Evolutionary conservation across 2,329 filamentous ascomycete species (phyloP).

Genomic region (Phaeosphaeriaceae sp.): DNA sequence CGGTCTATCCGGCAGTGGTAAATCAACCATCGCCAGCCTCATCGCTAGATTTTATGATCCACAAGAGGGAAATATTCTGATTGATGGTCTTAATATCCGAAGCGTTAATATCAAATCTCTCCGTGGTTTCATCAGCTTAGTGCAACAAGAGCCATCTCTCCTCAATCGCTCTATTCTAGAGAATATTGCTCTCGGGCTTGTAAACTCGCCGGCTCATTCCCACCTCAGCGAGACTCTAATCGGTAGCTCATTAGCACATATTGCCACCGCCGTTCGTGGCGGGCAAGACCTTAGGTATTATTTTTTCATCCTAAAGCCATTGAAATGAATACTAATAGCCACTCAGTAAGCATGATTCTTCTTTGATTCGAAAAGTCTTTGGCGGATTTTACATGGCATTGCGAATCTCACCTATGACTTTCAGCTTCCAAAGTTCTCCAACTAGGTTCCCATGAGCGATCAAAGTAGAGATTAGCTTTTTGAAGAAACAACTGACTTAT

Average conservation of each 20-base stretch:
- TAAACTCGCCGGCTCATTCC: constrained; percentile 49
- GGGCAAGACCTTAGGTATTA: constrained; percentile 55
- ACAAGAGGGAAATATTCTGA: constrained; percentile 62
- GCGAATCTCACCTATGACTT: too few relatives aligned
- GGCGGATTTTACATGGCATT: too few relatives aligned
- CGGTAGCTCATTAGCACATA: constrained; percentile 55
- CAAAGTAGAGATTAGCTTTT: too few relatives aligned
- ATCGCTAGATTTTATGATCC: constrained; percentile 51
- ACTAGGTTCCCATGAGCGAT: too few relatives aligned
- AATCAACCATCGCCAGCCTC: constrained; percentile 50
- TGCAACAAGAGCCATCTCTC: constrained; percentile 60
- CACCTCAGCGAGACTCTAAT: constrained; percentile 57
- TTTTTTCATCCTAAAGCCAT: neutral
- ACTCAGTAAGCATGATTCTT: neutral
- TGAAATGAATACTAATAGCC: neutral
- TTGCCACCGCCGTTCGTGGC: constrained; percentile 60
- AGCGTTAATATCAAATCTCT: constrained; percentile 47
- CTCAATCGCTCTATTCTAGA: constrained; percentile 60
- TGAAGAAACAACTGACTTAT: neutral
- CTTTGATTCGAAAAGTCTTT: neutral
- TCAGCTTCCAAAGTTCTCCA: too few relatives aligned
- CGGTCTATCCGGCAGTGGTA: constrained; percentile 52
- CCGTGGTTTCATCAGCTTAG: constrained; percentile 49
- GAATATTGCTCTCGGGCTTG: constrained; percentile 60
- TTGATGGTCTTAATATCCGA: constrained; percentile 57